phyloP scores from a whole-genome alignment of 345 rosid genomes.

The Raphanus sativus region DNA sequence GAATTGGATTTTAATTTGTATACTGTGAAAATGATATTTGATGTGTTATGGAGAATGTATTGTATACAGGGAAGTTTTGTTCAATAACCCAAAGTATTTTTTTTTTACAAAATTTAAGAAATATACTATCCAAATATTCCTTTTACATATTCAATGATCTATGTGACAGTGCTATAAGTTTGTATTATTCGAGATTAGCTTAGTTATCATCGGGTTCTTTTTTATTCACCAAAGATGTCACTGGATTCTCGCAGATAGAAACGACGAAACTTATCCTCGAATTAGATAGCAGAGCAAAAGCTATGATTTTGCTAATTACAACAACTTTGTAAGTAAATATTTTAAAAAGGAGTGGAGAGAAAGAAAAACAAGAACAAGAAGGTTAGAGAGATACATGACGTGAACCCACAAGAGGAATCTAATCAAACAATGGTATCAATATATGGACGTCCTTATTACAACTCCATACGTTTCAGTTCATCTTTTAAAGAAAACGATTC shows the following conservation, averaged over 20 bases:
- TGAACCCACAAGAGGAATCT: slow-evolving; percentile 31
- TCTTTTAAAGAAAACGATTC: slow-evolving; percentile 5
- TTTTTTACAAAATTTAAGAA: neutral
- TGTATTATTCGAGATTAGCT: neutral
- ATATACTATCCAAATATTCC: neutral
- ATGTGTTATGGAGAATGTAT: neutral
- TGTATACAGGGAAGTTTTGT: neutral
- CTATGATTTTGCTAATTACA: slow-evolving; percentile 13
- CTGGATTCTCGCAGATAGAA: slow-evolving; percentile 30
- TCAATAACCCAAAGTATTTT: neutral
- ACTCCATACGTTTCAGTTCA: slow-evolving; percentile 25
- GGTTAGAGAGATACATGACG: slow-evolving; percentile 38
- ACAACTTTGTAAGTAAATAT: neutral
- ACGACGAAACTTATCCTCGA: slow-evolving; percentile 32
- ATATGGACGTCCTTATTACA: slow-evolving; percentile 18
- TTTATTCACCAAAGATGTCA: slow-evolving; percentile 20
- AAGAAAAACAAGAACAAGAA: neutral
- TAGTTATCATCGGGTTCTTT: neutral
- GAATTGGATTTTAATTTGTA: neutral
- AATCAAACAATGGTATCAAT: slow-evolving; percentile 28
- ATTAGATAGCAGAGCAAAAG: slow-evolving; percentile 31
- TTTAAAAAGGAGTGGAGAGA: neutral
- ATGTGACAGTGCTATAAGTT: neutral
- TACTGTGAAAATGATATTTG: neutral
- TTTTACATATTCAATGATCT: neutral